Evolutionary conservation across 768 basidiomycete species (phyloP).

Genomic region (Boletellus ananas): DNA sequence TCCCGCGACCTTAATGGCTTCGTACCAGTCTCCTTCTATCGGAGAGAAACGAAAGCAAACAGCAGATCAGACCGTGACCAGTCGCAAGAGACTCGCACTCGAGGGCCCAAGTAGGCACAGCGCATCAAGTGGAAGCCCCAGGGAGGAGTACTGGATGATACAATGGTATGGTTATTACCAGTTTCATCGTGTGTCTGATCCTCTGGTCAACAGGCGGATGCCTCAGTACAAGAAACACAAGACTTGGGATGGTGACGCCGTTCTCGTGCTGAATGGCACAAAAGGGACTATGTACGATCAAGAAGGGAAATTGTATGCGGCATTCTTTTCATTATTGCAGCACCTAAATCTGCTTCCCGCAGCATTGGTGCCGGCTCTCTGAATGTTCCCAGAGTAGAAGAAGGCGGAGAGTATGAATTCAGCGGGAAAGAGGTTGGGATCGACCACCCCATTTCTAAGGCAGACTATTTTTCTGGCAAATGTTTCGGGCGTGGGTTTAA

Average conservation of each 20-base stretch:
- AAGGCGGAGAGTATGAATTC: constrained; percentile 37
- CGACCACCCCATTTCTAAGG: constrained; percentile 51
- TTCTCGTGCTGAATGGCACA: constrained; percentile 49
- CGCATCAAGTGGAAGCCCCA: constrained; percentile 8
- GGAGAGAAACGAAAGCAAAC: constrained; percentile 31
- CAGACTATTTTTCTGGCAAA: constrained; percentile 59
- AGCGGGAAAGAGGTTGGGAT: constrained; percentile 63
- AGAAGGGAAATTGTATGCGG: constrained; percentile 63
- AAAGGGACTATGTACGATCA: constrained; percentile 54
- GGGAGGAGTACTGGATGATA: constrained; percentile 65
- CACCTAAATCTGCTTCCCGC: background rate
- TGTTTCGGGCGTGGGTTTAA: constrained; percentile 50
- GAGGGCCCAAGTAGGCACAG: constrained; percentile 14
- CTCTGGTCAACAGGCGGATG: constrained; percentile 45
- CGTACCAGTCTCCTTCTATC: constrained; percentile 9
- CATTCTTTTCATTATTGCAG: background rate
- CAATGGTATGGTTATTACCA: constrained; percentile 52
- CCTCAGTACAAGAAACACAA: constrained; percentile 81
- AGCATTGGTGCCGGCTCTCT: constrained; percentile 55
- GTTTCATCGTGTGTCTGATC: background rate
- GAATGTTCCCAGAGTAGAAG: constrained; percentile 34
- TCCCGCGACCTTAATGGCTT: constrained; percentile 18
- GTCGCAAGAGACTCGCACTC: constrained; percentile 29
- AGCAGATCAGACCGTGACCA: constrained; percentile 13
- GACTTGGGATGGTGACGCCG: constrained; percentile 83